Conservation (phyloP, 371 early-diverging fungal genomes). For the Gilbertella persicaria region DNA sequence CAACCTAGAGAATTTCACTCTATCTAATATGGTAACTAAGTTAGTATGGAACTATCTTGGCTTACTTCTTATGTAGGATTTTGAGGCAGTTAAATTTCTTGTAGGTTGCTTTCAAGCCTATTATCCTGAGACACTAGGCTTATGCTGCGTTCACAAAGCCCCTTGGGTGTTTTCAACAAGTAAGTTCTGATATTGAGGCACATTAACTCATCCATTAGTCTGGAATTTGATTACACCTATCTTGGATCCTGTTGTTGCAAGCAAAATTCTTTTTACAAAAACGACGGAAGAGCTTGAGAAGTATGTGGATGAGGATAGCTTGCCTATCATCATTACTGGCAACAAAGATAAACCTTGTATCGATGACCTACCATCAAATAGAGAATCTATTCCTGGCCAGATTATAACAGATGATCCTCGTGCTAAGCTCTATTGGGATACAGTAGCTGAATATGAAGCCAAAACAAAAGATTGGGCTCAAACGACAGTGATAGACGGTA, state of each 20-base stretch:
- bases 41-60: background rate
- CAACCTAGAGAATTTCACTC: constrained; percentile 79
- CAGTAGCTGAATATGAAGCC: constrained; percentile 24
- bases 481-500: constrained; percentile 6
- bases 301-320: constrained; percentile 49
- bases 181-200: constrained; percentile 5
- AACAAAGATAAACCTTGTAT: constrained; percentile 29
- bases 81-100: constrained; percentile 78
- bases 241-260: constrained; percentile 89
- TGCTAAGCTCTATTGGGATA: constrained; percentile 23
- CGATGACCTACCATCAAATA: constrained; percentile 22
- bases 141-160: constrained; percentile 77
- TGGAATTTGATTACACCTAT: constrained; percentile 79
- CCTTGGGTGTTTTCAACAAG: constrained; percentile 86
- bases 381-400: constrained; percentile 2
- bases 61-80: constrained; percentile 52
- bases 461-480: constrained; percentile 34
- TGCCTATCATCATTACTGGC: constrained; percentile 38
- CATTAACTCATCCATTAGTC: constrained; percentile 29
- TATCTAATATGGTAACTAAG: constrained; percentile 71
- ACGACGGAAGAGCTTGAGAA: constrained; percentile 61
- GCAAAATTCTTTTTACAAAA: constrained; percentile 84
- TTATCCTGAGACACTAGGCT: constrained; percentile 90
- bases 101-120: constrained; percentile 80
- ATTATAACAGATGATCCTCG: constrained; percentile 14